Conservation (phyloP, 2,329 filamentous ascomycete genomes). For the Diplocarpon rosae region DNA sequence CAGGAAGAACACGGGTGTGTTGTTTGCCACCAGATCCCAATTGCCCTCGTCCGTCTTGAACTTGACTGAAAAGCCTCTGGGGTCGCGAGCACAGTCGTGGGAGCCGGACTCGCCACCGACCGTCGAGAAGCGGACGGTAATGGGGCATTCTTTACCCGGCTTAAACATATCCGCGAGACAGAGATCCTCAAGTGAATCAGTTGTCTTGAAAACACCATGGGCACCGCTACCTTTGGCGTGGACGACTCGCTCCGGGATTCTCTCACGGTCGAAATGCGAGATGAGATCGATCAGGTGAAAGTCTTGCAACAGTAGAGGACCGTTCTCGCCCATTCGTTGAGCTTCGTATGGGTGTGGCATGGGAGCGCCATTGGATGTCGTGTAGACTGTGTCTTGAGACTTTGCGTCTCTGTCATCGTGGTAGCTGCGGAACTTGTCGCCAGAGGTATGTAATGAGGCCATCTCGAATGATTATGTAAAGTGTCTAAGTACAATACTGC, state of each 20-base stretch:
- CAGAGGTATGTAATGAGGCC: constrained; percentile 27
- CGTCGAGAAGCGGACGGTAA: constrained; percentile 61
- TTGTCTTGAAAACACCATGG: constrained; percentile 44
- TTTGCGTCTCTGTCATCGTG: constrained; percentile 31
- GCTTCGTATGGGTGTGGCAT: constrained; percentile 47
- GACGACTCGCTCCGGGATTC: constrained; percentile 45
- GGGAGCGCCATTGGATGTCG: constrained; percentile 32
- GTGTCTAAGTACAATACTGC: neutral
- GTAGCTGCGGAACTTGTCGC: constrained; percentile 30
- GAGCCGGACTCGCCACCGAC: constrained; percentile 65
- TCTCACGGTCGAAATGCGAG: constrained; percentile 49
- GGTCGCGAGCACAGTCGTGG: constrained; percentile 60
- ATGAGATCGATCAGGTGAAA: constrained; percentile 52
- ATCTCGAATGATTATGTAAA: constrained; percentile 5
- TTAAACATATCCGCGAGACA: constrained; percentile 42
- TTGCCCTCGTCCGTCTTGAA: constrained; percentile 67
- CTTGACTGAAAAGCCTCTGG: constrained; percentile 62
- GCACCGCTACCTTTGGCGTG: constrained; percentile 49
- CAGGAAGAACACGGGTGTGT: constrained; percentile 68
- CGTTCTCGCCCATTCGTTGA: constrained; percentile 34
- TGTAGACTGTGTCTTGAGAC: constrained; percentile 37
- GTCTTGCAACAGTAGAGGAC: constrained; percentile 46
- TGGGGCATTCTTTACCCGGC: constrained; percentile 55
- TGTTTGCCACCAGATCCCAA: constrained; percentile 62
- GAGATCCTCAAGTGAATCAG: constrained; percentile 39